Evolutionary conservation across 371 early-diverging fungal species (phyloP).

Genomic region (Cladochytrium tenue): DNA sequence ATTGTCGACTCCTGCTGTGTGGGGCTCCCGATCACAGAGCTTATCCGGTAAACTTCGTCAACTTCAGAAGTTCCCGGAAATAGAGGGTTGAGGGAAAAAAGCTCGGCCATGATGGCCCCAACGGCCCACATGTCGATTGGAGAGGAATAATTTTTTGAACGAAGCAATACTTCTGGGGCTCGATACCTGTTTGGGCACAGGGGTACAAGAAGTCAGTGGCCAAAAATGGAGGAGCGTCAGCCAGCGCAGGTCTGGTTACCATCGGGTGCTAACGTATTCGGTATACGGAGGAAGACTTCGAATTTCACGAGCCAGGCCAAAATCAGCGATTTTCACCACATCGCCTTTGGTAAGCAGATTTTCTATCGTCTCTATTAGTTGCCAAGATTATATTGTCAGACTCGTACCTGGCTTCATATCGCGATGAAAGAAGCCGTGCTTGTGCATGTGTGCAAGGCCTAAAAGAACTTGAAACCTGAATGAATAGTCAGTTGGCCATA

Average conservation of each 20-base stretch:
- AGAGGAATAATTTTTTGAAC: slow-evolving; percentile 79
- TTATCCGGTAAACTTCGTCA: slow-evolving; percentile 77
- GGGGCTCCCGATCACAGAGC: slow-evolving; percentile 45
- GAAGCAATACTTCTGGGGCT: slow-evolving; percentile 94
- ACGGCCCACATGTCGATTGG: slow-evolving; percentile 99
- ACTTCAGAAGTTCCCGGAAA: slow-evolving; percentile 92
- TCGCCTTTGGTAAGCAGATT: slow-evolving; percentile 52
- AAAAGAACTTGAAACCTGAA: slow-evolving; percentile 75
- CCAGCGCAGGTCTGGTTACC: slow-evolving; percentile 53
- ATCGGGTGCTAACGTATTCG: slow-evolving; percentile 92
- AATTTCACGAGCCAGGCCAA: slow-evolving; percentile 88
- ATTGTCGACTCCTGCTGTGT: slow-evolving; percentile 7
- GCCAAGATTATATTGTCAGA: not conserved
- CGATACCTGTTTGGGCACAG: slow-evolving; percentile 79
- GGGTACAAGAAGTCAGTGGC: not conserved
- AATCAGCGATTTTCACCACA: slow-evolving; percentile 87
- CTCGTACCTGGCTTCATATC: slow-evolving; percentile 86
- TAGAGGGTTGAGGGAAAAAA: slow-evolving; percentile 79
- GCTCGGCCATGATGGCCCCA: slow-evolving; percentile 90
- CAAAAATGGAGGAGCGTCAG: not conserved
- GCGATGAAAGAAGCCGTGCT: slow-evolving; percentile 86
- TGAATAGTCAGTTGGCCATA: not conserved
- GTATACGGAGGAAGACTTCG: slow-evolving; percentile 81
- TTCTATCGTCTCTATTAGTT: slow-evolving; percentile 25
- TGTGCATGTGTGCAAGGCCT: slow-evolving; percentile 86